These are phyloP conservation scores for Podospora bellae-mahoneyi DNA, from an alignment of 495 filamentous ascomycete genomes.

Conservation along the genomic window DNA sequence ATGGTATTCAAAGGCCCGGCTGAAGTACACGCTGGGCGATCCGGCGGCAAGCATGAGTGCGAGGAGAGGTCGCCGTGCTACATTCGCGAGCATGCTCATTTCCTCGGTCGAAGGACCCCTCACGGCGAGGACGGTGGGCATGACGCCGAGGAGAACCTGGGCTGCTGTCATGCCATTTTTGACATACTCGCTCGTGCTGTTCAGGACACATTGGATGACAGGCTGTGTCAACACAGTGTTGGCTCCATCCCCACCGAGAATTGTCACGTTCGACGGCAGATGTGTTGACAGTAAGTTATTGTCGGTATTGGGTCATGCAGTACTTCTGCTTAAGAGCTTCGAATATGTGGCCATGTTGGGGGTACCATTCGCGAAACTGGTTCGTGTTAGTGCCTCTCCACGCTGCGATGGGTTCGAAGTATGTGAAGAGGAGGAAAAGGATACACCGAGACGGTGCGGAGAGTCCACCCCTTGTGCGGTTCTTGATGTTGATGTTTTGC, in stretches of 20 bases:
- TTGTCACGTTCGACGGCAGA: not conserved
- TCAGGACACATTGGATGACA: conserved; percentile 25
- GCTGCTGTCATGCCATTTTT: conserved; percentile 21
- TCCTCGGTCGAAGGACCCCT: conserved; percentile 23
- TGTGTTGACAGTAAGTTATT: not conserved
- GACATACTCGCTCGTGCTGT: conserved; percentile 20
- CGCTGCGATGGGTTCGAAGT: too few species aligned
- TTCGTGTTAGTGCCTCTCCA: not conserved
- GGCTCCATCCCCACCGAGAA: not conserved
- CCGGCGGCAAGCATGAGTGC: conserved; percentile 18
- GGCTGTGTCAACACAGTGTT: conserved; percentile 13
- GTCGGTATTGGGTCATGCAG: not conserved
- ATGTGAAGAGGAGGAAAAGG: too few species aligned
- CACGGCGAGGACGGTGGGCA: conserved; percentile 23
- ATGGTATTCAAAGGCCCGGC: conserved; percentile 23
- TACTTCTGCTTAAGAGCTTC: not conserved
- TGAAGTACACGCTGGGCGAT: conserved; percentile 24
- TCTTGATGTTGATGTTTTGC: too few species aligned
- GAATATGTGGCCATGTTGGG: not conserved
- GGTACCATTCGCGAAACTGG: conserved; percentile 1
- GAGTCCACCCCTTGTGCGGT: too few species aligned
- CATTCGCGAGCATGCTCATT: conserved; percentile 14
- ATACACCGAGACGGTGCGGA: too few species aligned
- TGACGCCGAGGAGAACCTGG: conserved; percentile 28
- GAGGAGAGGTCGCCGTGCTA: conserved; percentile 23